Percentiles rank a stretch among this genome's conserved stretches.
phyloP scores from a whole-genome alignment of 2,329 filamentous ascomycete species.

The Monosporascus sp. region DNA sequence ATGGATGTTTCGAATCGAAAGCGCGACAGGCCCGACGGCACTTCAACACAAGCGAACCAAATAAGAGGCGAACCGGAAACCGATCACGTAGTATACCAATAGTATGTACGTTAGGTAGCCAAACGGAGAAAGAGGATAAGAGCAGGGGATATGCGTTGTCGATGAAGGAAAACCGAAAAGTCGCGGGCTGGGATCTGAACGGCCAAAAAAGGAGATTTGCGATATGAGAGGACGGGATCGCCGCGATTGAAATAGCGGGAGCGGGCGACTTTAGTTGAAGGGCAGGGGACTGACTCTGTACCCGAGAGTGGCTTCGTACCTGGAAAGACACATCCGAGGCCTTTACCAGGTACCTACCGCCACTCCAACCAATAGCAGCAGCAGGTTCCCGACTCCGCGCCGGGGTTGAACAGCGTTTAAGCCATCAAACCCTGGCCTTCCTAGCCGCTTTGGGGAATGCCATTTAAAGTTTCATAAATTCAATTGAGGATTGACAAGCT shows the following conservation, averaged over 20 bases:
- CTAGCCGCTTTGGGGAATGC: too few species aligned
- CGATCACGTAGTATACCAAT: not conserved
- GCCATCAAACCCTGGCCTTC: too few species aligned
- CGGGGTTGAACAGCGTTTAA: too few species aligned
- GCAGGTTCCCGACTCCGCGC: too few species aligned
- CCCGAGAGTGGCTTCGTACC: not conserved
- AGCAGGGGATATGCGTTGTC: not conserved
- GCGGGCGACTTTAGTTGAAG: too few species aligned
- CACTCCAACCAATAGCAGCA: too few species aligned
- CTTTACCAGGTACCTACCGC: too few species aligned
- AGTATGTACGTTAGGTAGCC: not conserved
- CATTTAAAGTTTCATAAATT: too few species aligned
- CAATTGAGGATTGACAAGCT: too few species aligned
- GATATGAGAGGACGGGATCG: not conserved
- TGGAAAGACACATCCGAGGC: not conserved
- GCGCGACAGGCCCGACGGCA: not conserved
- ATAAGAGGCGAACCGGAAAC: not conserved
- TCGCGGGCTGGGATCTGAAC: not conserved
- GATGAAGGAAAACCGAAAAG: not conserved
- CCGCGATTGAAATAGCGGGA: not conserved
- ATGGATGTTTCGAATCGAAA: not conserved
- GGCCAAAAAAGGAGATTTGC: conserved; percentile 1
- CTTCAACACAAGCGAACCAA: not conserved
- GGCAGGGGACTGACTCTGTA: not conserved
- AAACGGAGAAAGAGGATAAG: not conserved